Percentiles rank a stretch among this genome's conserved stretches.
phyloP scores from a whole-genome alignment of 192 early-diverging fungal genomes.

The Geosiphon pyriformis region DNA sequence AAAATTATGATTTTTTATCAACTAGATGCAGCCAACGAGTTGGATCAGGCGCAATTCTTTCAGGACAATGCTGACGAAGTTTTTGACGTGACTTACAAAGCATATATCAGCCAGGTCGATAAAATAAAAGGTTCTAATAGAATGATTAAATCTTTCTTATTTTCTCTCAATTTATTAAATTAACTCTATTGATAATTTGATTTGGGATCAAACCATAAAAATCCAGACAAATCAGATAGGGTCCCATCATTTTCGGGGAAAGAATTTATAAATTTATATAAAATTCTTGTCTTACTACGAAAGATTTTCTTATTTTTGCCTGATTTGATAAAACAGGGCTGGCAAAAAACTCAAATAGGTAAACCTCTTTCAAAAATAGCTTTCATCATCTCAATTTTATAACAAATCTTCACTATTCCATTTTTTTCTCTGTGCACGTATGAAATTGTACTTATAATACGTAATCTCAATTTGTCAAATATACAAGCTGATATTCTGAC shows the following conservation, averaged over 20 bases:
- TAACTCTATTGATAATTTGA: not conserved
- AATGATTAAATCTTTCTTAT: not conserved
- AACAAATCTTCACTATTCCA: no score
- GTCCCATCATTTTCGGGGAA: constrained; percentile 53
- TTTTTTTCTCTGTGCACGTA: not conserved
- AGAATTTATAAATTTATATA: constrained; percentile 60
- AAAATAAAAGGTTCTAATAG: constrained; percentile 63
- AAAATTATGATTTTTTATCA: not conserved
- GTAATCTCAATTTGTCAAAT: not conserved
- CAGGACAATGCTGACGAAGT: constrained; percentile 68
- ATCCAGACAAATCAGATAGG: constrained; percentile 45
- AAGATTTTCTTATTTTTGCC: constrained; percentile 64
- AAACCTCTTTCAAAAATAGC: no score
- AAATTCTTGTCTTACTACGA: constrained; percentile 55
- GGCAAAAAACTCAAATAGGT: constrained; percentile 66
- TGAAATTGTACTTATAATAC: not conserved
- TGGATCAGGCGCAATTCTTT: constrained; percentile 73
- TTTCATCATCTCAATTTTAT: no score
- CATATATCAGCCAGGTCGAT: constrained; percentile 62
- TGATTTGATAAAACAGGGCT: constrained; percentile 67
- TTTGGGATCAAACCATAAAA: not conserved
- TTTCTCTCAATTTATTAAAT: not conserved
- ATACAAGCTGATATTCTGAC: constrained; percentile 55
- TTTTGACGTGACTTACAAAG: constrained; percentile 62
- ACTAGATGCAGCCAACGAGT: constrained; percentile 57